Base-by-base conservation (phyloP, 73 alveolate species). In the Paraurostyla sp. region DNA sequence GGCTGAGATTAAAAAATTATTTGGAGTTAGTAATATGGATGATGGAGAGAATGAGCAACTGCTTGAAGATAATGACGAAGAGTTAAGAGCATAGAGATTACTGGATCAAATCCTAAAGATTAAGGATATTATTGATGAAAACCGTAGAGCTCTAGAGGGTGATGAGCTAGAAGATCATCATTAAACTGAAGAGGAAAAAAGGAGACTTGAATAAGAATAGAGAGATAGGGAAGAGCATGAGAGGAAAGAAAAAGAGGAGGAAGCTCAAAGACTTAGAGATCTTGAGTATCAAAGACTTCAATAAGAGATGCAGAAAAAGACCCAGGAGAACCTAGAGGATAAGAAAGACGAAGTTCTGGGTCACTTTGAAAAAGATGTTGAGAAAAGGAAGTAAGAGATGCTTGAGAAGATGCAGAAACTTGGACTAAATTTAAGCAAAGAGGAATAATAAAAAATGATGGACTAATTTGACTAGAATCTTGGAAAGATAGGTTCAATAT, bases 391-490 rank as follows among this genome's bases (percentile, higher is more conserved):
- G 87, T 50, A 50, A 27, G 87, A 73, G 22, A 73, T 73, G 87
- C 20, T 73, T 15, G 71, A 48, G n/a, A 45, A 30, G n/a, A 73
- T 73, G 87, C 60, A 73, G 71, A 73, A 50, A 36, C 11, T 50
- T 22, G 87, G 87, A n/a, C 71, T 73, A 4, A 45, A 3, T 6
- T 27, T 73, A 4, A 48, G 43, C 35, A 23, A 9, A 9, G 87
- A 73, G 49, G 87, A 73, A 29, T 2, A 45, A 50, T 27, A 73
- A 35, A 15, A 11, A 33, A 63, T 90, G 65, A 38, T 90, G 75
- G 89, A 71, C 27, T 62, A 68, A 40, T 76, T 90, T 41, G 90
- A 90, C 38, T 49, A 49, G 18, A 78, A 78, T 30, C 59, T 90
- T 27, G 92, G 73, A 0, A 81, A 58, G 33, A 42, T 90, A 15